phyloP scores from a whole-genome alignment of 257 asterid species.

The Capsicum chinense region DNA sequence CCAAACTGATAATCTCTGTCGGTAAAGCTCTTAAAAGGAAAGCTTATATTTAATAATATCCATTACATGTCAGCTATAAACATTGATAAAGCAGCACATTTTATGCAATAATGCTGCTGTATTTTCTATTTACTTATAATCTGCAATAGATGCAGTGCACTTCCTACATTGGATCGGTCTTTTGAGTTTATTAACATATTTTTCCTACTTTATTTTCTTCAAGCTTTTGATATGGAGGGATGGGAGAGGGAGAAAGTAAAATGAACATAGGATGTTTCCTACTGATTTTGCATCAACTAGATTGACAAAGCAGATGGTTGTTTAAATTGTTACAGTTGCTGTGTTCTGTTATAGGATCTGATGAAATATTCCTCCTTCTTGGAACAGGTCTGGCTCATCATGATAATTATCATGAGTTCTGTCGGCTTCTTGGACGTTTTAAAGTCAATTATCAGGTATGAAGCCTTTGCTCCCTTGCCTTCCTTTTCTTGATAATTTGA shows the following conservation, averaged over 20 bases:
- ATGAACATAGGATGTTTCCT: neutral
- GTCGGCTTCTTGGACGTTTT: slow-evolving; percentile 99
- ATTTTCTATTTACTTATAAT: neutral
- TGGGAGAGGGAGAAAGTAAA: slow-evolving; percentile 5
- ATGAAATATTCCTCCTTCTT: neutral
- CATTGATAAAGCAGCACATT: neutral
- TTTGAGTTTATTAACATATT: neutral
- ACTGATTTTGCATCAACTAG: neutral
- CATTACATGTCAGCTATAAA: neutral
- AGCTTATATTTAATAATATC: neutral
- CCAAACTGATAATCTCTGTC: neutral
- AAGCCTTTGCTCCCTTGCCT: neutral
- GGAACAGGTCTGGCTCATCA: slow-evolving; percentile 87
- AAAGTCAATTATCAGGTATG: slow-evolving; percentile 92
- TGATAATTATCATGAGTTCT: slow-evolving; percentile 97
- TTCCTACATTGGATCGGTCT: neutral
- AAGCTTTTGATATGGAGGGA: neutral
- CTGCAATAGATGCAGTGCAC: neutral
- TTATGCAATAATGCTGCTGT: neutral
- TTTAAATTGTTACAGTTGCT: slow-evolving; percentile 8
- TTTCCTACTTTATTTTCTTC: neutral
- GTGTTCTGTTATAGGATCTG: neutral
- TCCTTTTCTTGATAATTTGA: slow-evolving; percentile 9
- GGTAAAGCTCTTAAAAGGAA: slow-evolving; percentile 14
- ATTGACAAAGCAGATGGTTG: neutral